Base-by-base conservation (phyloP, 306 rosid genomes). In the Quillaja saponaria region DNA sequence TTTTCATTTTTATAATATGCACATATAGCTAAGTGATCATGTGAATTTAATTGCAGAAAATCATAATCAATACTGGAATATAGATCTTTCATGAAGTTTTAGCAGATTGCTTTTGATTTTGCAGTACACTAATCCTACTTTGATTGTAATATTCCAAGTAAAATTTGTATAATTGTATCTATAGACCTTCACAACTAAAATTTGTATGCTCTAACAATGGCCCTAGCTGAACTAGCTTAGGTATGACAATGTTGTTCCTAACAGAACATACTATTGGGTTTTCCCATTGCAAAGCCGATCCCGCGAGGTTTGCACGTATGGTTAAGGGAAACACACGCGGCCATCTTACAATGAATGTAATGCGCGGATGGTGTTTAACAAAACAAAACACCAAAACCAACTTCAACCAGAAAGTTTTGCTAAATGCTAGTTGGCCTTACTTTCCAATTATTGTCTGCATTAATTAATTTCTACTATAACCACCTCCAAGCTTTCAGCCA, bases 181-280 rank as follows among this genome's bases (percentile, higher is more conserved):
- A 71, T 21, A 84, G 81, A 34, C 77, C 74, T 18, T 82, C 76
- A 37, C 76, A 37, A 6, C 78, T 80, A 57, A 82, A 92, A 81
- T 92, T 90, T 49, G 85, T 86, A 66, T 90, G 97, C 77, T 84
- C 86, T 58, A 87, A 50, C 80, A 87, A 6, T 15, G 97, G 87
- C 31, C 90, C 90, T 38, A 90, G 78, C 74, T 78, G 67, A 20
- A 76, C 78, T 10, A 91, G 82, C 86, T 91, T 88, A 28, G 95
- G 98, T 42, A 91, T 63, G 38, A 88, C 57, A 63, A 86, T 60
- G 58, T 86, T 88, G 78, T 91, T 76, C 61, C 92, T 67, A 8
- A 86, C 69, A 52, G 85, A 84, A 72, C 92, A 91, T 59, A 76
- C 85, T 16, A 81, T 14, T 0, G 95, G 87, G 58, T 86, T 86